Evolutionary conservation across 1,284 basidiomycete genomes (phyloP), one percentile per base, ranked within the genome.

Genomic region (Trichosporon coremiiforme): DNA sequence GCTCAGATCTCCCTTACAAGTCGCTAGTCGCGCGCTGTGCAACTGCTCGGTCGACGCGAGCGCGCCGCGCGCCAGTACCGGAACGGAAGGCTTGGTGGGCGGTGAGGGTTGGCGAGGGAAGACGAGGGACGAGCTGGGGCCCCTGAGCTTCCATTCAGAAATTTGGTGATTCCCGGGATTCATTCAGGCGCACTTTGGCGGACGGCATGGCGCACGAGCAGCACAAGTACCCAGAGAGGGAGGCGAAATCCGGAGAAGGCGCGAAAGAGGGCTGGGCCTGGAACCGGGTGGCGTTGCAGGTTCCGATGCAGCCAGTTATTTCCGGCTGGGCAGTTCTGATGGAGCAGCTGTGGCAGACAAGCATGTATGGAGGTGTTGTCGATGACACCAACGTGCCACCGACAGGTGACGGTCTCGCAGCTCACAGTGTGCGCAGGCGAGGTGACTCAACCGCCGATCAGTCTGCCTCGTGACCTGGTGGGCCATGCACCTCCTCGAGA

Each of bases 361-460:
- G 41, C 13, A 17, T 45, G 41, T 15, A 45, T 45, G 17, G 17
- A 25, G n/a, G 41, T n/a, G 41, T 35, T 35, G 33, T 8, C 33
- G 33, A 35, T 35, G 33, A 6, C 33, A 35, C 33, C 41, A 4
- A n/a, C 17, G 8, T 22, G 50, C 4, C 50, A 6, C 5, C 20
- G 15, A 53, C 25, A 25, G 25, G 50, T 7, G 50, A 53, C 50
- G 50, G 25, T 53, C 20, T 53, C 50, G 20, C 20, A 53, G 20
- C 6, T 53, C 50, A 8, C 20, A 53, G 20, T 10, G 9, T 12
- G 50, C 50, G 22, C 50, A 53, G 50, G 13, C 10, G 20, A 25
- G 50, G 50, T 53, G 50, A 53, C 50, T 53, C 50, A 53, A 53
- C 50, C 50, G 50, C 50, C 22, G 50, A 53, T 53, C 50, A 22